Evolutionary conservation across 1,284 basidiomycete genomes (phyloP).

Genomic region (Cutaneotrichosporon spelunceum): DNA sequence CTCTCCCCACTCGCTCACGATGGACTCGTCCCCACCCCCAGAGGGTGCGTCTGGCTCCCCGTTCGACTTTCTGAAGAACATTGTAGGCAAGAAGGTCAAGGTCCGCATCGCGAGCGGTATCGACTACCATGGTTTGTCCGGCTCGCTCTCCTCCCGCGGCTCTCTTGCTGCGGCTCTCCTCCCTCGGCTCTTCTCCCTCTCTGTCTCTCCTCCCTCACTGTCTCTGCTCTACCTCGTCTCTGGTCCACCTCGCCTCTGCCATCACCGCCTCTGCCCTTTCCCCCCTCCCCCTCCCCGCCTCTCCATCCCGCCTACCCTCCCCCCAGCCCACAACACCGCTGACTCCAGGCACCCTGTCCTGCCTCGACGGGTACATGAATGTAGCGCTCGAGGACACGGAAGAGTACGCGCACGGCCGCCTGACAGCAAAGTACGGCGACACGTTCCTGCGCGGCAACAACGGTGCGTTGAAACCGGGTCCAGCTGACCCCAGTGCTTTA

Average conservation of each 20-base stretch:
- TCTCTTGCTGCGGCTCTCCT: no score
- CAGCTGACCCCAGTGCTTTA: conserved; percentile 9
- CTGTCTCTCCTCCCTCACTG: background rate
- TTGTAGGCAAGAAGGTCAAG: conserved; percentile 91
- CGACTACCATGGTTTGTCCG: conserved; percentile 76
- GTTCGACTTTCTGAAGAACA: conserved; percentile 84
- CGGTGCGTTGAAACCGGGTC: conserved; percentile 57
- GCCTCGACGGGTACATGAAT: conserved; percentile 98
- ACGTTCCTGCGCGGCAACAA: conserved; percentile 96
- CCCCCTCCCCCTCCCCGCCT: background rate
- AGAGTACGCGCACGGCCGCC: conserved; percentile 81
- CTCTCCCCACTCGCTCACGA: conserved; percentile 11
- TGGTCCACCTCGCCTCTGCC: no score
- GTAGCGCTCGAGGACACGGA: conserved; percentile 96
- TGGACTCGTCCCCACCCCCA: conserved; percentile 35
- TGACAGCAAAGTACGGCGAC: conserved; percentile 88
- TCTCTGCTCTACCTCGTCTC: background rate
- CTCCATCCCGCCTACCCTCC: background rate
- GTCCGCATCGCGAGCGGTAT: conserved; percentile 93
- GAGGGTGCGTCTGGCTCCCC: conserved; percentile 62
- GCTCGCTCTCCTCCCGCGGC: background rate
- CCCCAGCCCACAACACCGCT: background rate
- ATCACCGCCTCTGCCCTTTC: no score
- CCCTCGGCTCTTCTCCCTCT: background rate
- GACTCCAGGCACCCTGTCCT: conserved; percentile 80